Base-by-base conservation (phyloP, 495 filamentous ascomycete species). In the Aspergillus homomorphus region DNA sequence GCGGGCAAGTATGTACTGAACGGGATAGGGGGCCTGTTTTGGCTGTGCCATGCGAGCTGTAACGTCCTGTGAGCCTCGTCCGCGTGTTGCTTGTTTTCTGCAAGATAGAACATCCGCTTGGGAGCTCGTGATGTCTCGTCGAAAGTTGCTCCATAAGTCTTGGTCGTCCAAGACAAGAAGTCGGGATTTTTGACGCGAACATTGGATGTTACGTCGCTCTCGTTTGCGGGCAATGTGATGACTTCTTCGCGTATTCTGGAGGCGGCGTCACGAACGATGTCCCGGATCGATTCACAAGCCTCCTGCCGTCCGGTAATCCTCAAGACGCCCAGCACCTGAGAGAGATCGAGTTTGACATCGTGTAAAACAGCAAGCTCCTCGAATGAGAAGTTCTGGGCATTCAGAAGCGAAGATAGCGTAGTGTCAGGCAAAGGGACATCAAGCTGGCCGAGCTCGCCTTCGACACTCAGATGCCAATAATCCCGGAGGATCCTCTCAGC, bases 331-430 rank as follows among this genome's bases (percentile, higher is more conserved):
- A 70, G 53, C 8, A 67, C 64, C 50, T 62, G 65, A 5, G 64
- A 73, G 33, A 76, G 55, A 53, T 81, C 77, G 48, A 82, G 75
- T 20, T 70, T 74, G 4, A 68, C 71, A 20, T 67, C 66, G 53
- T 78, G 72, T 15, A 75, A 64, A 45, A 59, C 65, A 33, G 77
- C 76, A 23, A 81, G 48, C 33, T 74, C 68, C 41, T 78, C 74
- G 28, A 82, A 73, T 0, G 77, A 77, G 53, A 77, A 76, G 42
- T 72, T 56, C 22, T 70, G 55, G 22, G 69, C 66, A 51, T 64
- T 60, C 1, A 69, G 41, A 8, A 76, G 71, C 38, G 78, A 48
- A 8, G 61, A 58, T 18, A 75, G 48, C 4, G 54, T 56, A 33
- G 54, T 53, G 28, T 62, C 54, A 26, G 67, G 63, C 15, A 80